Evolutionary conservation across 192 early-diverging fungal species (phyloP).

Genomic region (Lunasporangiospora selenospora): DNA sequence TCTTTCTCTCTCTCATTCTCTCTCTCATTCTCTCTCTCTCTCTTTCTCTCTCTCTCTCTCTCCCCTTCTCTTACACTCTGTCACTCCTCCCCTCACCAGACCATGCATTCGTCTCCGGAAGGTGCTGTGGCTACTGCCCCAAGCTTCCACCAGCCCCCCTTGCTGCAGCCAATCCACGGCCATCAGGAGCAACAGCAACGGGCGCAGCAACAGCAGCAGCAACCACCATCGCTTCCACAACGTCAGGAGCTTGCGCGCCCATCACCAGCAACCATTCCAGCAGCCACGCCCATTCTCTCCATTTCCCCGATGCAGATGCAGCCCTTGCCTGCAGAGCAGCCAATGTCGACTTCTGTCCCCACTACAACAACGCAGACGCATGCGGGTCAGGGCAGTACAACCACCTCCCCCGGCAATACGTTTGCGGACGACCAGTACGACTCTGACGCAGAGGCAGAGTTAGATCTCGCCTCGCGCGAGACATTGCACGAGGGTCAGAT

Average conservation of each 20-base stretch:
- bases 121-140: neutral
- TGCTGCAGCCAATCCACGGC: neutral
- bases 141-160: neutral
- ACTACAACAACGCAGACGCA: no score
- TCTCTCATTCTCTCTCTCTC: neutral
- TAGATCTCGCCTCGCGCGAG: slow-evolving; percentile 56
- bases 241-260: neutral
- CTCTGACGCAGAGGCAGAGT: slow-evolving; percentile 52
- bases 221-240: neutral
- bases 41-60: neutral
- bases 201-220: neutral
- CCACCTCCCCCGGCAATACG: slow-evolving; percentile 16
- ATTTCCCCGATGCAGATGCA: slow-evolving; percentile 5
- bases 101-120: neutral
- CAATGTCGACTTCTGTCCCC: no score
- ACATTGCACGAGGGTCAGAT: slow-evolving; percentile 59
- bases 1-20: neutral
- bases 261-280: slow-evolving; percentile 13
- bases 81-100: neutral
- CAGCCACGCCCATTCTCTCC: neutral
- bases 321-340: slow-evolving; percentile 9
- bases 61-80: neutral
- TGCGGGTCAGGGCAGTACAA: no score
- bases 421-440: slow-evolving; percentile 42
- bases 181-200: slow-evolving; percentile 8